phyloP scores from a whole-genome alignment of 306 rosid genomes.

The Sindora glabra region DNA sequence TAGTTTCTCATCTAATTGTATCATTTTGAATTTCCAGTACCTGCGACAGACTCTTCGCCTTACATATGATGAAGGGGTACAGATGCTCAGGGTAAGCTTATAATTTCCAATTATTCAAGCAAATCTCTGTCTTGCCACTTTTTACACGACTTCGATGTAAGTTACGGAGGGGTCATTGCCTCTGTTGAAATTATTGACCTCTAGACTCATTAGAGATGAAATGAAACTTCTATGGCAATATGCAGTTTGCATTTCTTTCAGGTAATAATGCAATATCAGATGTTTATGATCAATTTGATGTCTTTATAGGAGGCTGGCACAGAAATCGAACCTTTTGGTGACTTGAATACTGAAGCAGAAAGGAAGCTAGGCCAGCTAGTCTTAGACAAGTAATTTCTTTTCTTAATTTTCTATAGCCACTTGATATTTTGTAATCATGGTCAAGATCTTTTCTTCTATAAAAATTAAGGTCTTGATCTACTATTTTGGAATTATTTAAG shows the following conservation, averaged over 20 bases:
- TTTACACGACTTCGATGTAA: too few species aligned
- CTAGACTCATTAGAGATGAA: neutral
- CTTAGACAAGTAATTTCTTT: slow-evolving; percentile 57
- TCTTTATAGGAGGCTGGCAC: slow-evolving; percentile 68
- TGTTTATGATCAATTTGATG: too few species aligned
- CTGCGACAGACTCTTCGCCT: slow-evolving; percentile 66
- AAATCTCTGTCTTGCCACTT: too few species aligned
- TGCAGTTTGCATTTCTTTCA: neutral
- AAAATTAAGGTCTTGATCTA: neutral
- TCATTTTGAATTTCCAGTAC: slow-evolving; percentile 49
- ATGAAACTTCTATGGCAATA: neutral
- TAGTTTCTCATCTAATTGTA: slow-evolving; percentile 21
- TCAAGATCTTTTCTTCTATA: too few species aligned
- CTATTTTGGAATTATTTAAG: too few species aligned
- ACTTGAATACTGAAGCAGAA: slow-evolving; percentile 82
- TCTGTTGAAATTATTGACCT: neutral
- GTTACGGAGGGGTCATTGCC: neutral
- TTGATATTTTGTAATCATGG: neutral
- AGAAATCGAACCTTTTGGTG: slow-evolving; percentile 83
- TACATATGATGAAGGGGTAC: slow-evolving; percentile 85
- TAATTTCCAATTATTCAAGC: neutral
- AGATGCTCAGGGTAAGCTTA: slow-evolving; percentile 77
- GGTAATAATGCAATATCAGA: neutral
- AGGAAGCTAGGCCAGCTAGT: slow-evolving; percentile 83
- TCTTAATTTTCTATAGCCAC: neutral